Percentiles rank a stretch among this genome's conserved stretches.
Evolutionary conservation across 2,329 filamentous ascomycete genomes (phyloP).

Genomic region (Exophiala xenobiotica): DNA sequence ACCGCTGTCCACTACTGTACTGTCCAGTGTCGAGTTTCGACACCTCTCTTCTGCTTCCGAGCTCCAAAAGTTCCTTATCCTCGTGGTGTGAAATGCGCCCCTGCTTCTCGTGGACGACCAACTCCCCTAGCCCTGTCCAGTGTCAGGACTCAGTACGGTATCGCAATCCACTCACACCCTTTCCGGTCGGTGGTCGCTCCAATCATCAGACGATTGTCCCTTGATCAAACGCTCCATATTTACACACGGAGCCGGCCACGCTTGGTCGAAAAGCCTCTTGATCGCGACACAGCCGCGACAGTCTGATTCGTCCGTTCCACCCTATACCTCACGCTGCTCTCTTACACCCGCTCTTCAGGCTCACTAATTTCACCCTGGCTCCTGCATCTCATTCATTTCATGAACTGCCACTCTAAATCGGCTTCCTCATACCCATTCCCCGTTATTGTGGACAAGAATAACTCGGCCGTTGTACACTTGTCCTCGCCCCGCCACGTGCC

Average conservation of each 20-base stretch:
- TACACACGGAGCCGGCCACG: slow-evolving; percentile 15
- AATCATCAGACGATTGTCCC: slow-evolving; percentile 12
- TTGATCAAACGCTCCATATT: slow-evolving; percentile 25
- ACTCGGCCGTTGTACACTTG: slow-evolving; percentile 18
- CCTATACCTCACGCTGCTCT: slow-evolving; percentile 19
- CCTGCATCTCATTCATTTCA: slow-evolving; percentile 19
- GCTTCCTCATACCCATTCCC: slow-evolving; percentile 1
- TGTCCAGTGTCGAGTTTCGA: too few relatives aligned
- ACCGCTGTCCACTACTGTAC: too few relatives aligned
- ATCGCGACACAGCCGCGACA: slow-evolving; percentile 23
- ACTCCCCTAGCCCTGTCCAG: background rate
- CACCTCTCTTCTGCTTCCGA: background rate
- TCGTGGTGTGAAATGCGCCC: background rate
- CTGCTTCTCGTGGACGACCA: background rate
- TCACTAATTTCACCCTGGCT: slow-evolving; percentile 29
- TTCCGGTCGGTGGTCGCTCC: background rate
- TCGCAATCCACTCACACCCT: background rate
- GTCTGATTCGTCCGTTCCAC: slow-evolving; percentile 6
- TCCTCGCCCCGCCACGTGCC: slow-evolving; percentile 24
- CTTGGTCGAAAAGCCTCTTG: slow-evolving; percentile 21
- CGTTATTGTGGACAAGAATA: slow-evolving; percentile 23
- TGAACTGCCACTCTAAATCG: slow-evolving; percentile 9
- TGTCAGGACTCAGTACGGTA: too few relatives aligned
- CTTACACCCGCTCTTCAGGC: slow-evolving; percentile 13
- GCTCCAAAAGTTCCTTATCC: background rate